Base-by-base conservation (phyloP, 2,329 filamentous ascomycete species). In the Berkeleyomyces rouxiae region DNA sequence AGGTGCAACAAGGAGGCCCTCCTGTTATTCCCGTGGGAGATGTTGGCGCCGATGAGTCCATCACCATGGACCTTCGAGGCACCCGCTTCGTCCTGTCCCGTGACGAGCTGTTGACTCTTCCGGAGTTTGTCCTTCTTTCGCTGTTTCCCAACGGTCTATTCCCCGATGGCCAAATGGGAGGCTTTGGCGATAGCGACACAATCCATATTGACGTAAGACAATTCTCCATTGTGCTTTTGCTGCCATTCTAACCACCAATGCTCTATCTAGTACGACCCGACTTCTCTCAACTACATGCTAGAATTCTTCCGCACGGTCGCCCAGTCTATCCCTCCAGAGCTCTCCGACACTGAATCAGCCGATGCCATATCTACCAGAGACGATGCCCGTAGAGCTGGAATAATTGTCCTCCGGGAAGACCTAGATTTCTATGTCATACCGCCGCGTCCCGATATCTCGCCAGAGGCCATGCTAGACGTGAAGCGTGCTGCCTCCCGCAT, bases 81-180 rank as follows among this genome's bases (percentile, higher is more conserved):
- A 93, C 87, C 64, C 86, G 89, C 68, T 99, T 99, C 73, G 91
- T 91, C 16, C 82, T 99, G 59, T 97, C 92, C 11, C 81, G 93
- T 71, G 93, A 99, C 71, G 93, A 99, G 74, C 82, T 99, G 61
- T 78, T 99, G 67, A 99, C 93, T 7, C 80, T 99, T 58, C 93
- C 93, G 61, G 93, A 99, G 77, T 99, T 99, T 70, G 93, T 99
- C 55, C 81, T 99, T 53, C 79, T 99, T 47, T 99, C 93, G n/a
- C 80, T 99, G 47, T 99, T 99, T 70, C 93, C 93, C 46, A 99
- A 99, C 72, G 93, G 93, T n/a, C 81, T 99, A 33, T 90, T 99
- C 66, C 93, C 93, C 4, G 93, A 99, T 73, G 91, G 92, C 13
- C 92, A 97, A 71, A 88, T 95, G 84, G 93, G 89, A 71, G 87